These are phyloP conservation scores for Patellifolia procumbens DNA, from an alignment of 179 eudicot genomes.

Conservation along the genomic window DNA sequence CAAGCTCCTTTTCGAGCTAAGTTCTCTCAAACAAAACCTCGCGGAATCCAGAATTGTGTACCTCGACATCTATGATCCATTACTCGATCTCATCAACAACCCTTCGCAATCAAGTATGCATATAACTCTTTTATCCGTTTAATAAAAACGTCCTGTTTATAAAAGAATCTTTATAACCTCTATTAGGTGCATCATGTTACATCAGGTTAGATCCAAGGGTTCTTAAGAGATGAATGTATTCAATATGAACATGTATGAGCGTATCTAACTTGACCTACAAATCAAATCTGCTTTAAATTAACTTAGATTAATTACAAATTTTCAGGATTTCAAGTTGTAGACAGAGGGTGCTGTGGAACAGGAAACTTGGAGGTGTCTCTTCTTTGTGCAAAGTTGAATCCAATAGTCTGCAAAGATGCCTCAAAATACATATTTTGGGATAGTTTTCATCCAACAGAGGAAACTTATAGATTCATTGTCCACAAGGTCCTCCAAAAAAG, in stretches of 20 bases:
- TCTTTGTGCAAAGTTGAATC: constrained; percentile 24
- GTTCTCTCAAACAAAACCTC: constrained; percentile 40
- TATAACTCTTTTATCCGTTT: too few species aligned
- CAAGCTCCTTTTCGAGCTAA: constrained; percentile 42
- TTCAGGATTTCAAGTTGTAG: constrained; percentile 40
- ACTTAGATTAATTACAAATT: too few species aligned
- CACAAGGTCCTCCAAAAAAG: constrained; percentile 15
- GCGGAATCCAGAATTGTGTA: constrained; percentile 44
- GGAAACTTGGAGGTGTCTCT: constrained; percentile 35
- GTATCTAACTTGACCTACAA: too few species aligned
- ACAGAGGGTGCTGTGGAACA: constrained; percentile 49
- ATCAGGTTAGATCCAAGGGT: neutral
- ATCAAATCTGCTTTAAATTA: too few species aligned
- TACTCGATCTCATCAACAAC: constrained; percentile 35
- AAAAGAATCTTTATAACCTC: neutral
- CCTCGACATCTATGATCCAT: constrained; percentile 38
- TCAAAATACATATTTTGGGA: constrained; percentile 47
- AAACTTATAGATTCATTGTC: constrained; percentile 35
- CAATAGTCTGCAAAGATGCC: constrained; percentile 33
- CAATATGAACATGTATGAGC: too few species aligned
- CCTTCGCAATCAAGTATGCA: constrained; percentile 37
- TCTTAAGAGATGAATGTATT: too few species aligned
- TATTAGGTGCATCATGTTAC: neutral
- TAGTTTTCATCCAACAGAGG: constrained; percentile 49
- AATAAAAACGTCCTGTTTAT: neutral